These are phyloP conservation scores for Clonostachys byssicola DNA, from an alignment of 2,329 filamentous ascomycete genomes.

Conservation along the genomic window DNA sequence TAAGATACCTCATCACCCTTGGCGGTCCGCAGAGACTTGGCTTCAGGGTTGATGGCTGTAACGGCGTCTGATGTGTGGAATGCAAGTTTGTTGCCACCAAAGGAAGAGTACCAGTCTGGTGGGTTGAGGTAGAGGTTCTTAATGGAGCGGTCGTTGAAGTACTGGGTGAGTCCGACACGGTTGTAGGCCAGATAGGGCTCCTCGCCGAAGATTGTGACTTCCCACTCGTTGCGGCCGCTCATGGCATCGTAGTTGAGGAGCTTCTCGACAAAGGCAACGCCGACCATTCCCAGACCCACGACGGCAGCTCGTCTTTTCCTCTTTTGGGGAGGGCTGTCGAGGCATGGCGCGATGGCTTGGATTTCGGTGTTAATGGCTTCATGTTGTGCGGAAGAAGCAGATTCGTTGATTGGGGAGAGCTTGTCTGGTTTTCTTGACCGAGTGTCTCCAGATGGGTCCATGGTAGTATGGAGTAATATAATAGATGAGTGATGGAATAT, in stretches of 20 bases:
- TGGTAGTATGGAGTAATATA: too few species aligned
- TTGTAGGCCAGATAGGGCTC: slow-evolving; percentile 88
- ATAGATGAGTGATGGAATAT: too few species aligned
- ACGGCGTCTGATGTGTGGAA: slow-evolving; percentile 30
- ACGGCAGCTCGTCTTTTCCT: slow-evolving; percentile 45
- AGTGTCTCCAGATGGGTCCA: too few species aligned
- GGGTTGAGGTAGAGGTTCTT: slow-evolving; percentile 86
- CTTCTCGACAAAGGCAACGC: slow-evolving; percentile 86
- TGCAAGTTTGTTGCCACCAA: neutral
- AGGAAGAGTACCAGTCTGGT: slow-evolving; percentile 57
- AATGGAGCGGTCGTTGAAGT: slow-evolving; percentile 81
- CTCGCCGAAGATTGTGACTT: slow-evolving; percentile 82
- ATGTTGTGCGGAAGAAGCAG: too few species aligned
- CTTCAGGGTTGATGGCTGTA: slow-evolving; percentile 54
- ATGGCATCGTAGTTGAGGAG: slow-evolving; percentile 79
- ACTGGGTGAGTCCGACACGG: slow-evolving; percentile 81
- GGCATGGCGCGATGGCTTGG: too few species aligned
- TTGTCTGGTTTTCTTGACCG: too few species aligned
- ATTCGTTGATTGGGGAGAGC: too few species aligned
- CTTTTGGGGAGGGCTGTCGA: too few species aligned
- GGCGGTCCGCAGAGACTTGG: slow-evolving; percentile 66
- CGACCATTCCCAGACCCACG: slow-evolving; percentile 89
- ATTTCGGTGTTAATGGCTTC: too few species aligned
- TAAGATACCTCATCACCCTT: slow-evolving; percentile 69
- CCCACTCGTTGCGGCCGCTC: slow-evolving; percentile 58